phyloP scores from a whole-genome alignment of 2,329 filamentous ascomycete species.

The Colletotrichum lentis region DNA sequence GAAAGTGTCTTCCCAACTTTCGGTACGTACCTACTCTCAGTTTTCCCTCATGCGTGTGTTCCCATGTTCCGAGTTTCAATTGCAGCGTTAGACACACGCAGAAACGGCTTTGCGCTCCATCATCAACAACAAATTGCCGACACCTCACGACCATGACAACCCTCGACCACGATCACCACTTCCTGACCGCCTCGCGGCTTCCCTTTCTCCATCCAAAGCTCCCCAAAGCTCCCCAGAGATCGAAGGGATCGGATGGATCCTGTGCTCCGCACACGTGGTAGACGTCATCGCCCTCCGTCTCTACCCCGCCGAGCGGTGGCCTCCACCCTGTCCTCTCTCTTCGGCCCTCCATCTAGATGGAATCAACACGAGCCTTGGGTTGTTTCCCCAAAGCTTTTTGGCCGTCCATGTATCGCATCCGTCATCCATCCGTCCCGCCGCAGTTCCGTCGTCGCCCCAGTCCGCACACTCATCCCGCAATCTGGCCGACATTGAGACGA shows the following conservation, averaged over 20 bases:
- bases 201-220: too few relatives aligned
- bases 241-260: too few relatives aligned
- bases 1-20: too few relatives aligned
- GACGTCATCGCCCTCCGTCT: background rate
- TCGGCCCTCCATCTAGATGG: background rate
- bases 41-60: too few relatives aligned
- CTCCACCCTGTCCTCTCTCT: background rate
- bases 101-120: background rate
- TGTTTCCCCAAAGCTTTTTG: background rate
- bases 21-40: background rate
- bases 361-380: background rate
- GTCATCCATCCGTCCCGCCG: background rate
- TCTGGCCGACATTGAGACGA: slow-evolving; percentile 27
- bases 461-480: background rate
- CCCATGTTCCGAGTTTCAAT: too few relatives aligned
- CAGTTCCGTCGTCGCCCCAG: background rate
- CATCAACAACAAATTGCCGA: background rate
- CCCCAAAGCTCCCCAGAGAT: too few relatives aligned
- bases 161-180: too few relatives aligned
- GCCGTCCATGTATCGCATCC: background rate
- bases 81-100: too few relatives aligned
- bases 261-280: background rate
- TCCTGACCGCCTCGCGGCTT: too few relatives aligned
- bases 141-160: too few relatives aligned
- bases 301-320: background rate